Conservation (phyloP, 179 eudicot species). For the Spergularia azorica region DNA sequence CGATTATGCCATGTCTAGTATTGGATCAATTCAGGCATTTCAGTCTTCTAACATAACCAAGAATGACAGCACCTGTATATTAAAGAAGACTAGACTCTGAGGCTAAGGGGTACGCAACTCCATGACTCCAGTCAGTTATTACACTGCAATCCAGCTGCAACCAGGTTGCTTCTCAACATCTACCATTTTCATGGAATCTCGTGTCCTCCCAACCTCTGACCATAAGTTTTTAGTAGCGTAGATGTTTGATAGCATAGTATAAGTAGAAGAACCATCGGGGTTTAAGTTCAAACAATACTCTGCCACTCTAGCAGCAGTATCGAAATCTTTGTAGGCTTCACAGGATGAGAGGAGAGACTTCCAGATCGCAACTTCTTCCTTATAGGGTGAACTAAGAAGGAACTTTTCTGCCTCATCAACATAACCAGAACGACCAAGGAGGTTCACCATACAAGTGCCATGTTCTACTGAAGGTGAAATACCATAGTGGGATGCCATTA, state of each 20-base stretch:
- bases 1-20: background rate
- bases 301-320: slow-evolving; percentile 51
- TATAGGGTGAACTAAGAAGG: slow-evolving; percentile 41
- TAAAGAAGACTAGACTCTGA: background rate
- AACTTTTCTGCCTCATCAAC: slow-evolving; percentile 44
- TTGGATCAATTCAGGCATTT: background rate
- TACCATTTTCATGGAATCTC: slow-evolving; percentile 39
- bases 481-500: slow-evolving; percentile 37
- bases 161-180: slow-evolving; percentile 47
- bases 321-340: slow-evolving; percentile 42
- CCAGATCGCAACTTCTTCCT: slow-evolving; percentile 47
- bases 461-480: slow-evolving; percentile 52
- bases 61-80: background rate
- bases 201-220: slow-evolving; percentile 51
- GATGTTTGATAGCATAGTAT: slow-evolving; percentile 50
- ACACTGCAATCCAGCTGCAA: slow-evolving; percentile 49
- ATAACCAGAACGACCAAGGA: slow-evolving; percentile 58
- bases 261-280: slow-evolving; percentile 42
- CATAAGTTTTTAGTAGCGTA: slow-evolving; percentile 50
- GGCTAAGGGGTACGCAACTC: slow-evolving; percentile 9
- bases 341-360: slow-evolving; percentile 54
- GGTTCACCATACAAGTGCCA: slow-evolving; percentile 56
- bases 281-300: slow-evolving; percentile 44
- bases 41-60: background rate
- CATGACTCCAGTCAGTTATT: slow-evolving; percentile 7